A percentile compares a stretch with the other conserved stretches of the same genome.
These are phyloP conservation scores for Penicillium robsamsonii DNA, from an alignment of 495 filamentous ascomycete species.

Conservation along the genomic window DNA sequence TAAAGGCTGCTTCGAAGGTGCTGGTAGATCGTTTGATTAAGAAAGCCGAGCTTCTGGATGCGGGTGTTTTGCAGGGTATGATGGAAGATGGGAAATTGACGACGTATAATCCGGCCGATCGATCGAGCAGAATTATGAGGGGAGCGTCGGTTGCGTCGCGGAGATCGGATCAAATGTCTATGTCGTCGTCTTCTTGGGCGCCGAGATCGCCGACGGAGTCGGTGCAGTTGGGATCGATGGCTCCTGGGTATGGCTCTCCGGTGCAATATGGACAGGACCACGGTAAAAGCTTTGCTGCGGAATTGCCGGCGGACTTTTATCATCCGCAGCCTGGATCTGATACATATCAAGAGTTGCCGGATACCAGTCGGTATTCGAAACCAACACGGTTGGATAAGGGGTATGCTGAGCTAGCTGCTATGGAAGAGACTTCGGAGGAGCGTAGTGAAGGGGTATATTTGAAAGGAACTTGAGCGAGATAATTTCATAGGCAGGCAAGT, in stretches of 20 bases:
- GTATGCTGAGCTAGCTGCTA: background rate
- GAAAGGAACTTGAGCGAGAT: too few species aligned
- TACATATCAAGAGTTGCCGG: constrained; percentile 4
- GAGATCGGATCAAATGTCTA: constrained; percentile 10
- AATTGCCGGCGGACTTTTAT: constrained; percentile 15
- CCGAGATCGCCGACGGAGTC: constrained; percentile 4
- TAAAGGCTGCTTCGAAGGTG: constrained; percentile 65
- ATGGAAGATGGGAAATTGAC: constrained; percentile 30
- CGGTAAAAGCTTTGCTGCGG: constrained; percentile 1
- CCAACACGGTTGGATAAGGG: constrained; percentile 1
- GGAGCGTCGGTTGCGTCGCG: background rate
- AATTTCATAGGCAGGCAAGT: too few species aligned
- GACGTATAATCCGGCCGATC: constrained; percentile 31
- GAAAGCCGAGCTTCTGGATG: constrained; percentile 50
- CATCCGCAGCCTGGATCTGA: background rate
- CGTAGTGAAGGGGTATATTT: too few species aligned
- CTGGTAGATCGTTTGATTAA: constrained; percentile 64
- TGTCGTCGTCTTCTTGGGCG: background rate
- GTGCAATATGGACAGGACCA: background rate
- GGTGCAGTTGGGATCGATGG: background rate
- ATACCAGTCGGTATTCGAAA: background rate
- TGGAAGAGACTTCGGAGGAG: background rate
- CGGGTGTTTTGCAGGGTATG: constrained; percentile 26
- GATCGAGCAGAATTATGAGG: constrained; percentile 1
- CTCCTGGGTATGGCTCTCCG: background rate